phyloP scores from a whole-genome alignment of 1,284 basidiomycete species.

The Sanghuangporus sanghuang region DNA sequence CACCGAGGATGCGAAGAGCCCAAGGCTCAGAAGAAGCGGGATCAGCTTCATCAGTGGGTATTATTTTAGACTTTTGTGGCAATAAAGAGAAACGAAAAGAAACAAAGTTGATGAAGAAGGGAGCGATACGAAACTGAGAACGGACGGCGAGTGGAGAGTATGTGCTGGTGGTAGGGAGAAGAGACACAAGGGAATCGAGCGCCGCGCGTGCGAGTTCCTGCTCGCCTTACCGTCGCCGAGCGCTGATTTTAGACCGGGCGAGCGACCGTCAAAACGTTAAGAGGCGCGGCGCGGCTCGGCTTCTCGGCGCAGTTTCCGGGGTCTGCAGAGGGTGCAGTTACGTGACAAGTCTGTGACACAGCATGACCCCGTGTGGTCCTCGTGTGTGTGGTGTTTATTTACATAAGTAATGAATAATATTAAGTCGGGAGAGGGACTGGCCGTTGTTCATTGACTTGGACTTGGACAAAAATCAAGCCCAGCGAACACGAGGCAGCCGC shows the following conservation, averaged over 20 bases:
- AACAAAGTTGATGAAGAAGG: neutral
- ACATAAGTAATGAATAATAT: neutral
- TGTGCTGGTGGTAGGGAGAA: neutral
- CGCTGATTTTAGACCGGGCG: neutral
- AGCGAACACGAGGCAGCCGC: neutral
- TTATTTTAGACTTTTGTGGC: neutral
- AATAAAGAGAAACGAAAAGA: neutral
- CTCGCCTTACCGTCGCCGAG: neutral
- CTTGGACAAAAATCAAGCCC: neutral
- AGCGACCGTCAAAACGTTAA: neutral
- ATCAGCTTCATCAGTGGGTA: conserved; percentile 1
- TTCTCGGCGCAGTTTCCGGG: neutral
- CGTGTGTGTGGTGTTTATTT: neutral
- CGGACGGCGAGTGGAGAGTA: neutral
- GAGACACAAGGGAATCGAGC: neutral
- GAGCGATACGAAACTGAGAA: neutral
- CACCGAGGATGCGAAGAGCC: conserved; percentile 34
- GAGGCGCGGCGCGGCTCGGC: neutral
- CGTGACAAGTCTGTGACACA: neutral
- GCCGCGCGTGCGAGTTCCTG: neutral
- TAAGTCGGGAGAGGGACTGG: neutral
- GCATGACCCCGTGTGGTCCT: no score
- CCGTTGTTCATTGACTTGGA: neutral
- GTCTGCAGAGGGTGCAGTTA: neutral
- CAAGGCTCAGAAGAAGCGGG: conserved; percentile 16